Evolutionary conservation across 1,284 basidiomycete genomes (phyloP), one percentile per base, ranked within the genome.

Genomic region (Leccinum glutinopallens): DNA sequence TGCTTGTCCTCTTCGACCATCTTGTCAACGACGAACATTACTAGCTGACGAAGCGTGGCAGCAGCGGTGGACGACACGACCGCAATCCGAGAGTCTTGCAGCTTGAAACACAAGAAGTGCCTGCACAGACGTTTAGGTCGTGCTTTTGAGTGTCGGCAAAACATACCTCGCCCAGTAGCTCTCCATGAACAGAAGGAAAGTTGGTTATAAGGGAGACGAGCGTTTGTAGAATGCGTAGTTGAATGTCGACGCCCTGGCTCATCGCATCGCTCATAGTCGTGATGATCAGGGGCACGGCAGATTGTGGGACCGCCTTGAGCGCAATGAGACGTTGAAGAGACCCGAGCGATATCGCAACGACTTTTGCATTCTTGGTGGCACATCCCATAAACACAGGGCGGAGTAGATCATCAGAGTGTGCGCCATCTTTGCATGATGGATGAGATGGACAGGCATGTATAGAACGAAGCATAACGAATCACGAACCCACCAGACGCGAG

Each of bases 11-110:
- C 93, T 19, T 88, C 85, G 2, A 90, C 87, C 73, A 98, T 92
- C 73, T 97, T 96, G 79, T 99, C 97, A 59, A 98, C 94, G 13
- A 98, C 90, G 69, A 97, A 93, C 96, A 99, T 98, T 62, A 99
- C 94, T 1, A 97, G 85, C 76, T 98, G 97, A 2, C 97, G 90
- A 7, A 99, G 84, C 0, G 96, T 98, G 0, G 97, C 97, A 0
- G 96, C 96, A 0, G 97, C 97, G 1, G 97, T 99, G 0, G 95
- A 97, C 4, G 95, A 97, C 6, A 99, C 97, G 35, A 98, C 97
- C 0, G 93, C 92, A 29, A 97, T 97, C 66, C 93, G 89, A 6
- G 94, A 96, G 68, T 98, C 96, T 77, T 98, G 96, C 29, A 98
- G 80, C 76, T 89, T 94, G 83, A 98, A 98, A 73, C 96, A 98